A percentile compares a stretch with the other conserved stretches of the same genome.
phyloP scores from a whole-genome alignment of 176 grass and related monocot genomes.

The Juncus inflexus region DNA sequence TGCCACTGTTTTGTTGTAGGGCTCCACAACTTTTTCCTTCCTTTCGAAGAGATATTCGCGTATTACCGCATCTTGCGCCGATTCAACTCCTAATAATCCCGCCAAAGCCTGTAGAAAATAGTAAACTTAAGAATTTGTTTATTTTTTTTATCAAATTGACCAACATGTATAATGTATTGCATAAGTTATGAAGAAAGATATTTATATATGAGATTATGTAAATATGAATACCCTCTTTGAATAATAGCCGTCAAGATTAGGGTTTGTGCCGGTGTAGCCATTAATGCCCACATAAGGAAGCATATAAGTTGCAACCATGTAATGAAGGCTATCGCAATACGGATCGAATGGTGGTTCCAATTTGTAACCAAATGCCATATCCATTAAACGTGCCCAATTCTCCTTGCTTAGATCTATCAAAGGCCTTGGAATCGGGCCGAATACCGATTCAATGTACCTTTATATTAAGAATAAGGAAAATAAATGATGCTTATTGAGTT shows the following conservation, averaged over 20 bases:
- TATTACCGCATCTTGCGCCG: constrained; percentile 57
- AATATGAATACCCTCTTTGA: constrained; percentile 36
- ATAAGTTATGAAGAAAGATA: background rate
- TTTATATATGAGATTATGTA: background rate
- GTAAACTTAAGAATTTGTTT: background rate
- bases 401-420: constrained; percentile 47
- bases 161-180: background rate
- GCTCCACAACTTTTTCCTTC: constrained; percentile 26
- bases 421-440: constrained; percentile 55
- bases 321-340: constrained; percentile 49
- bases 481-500: no score
- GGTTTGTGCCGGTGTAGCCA: constrained; percentile 59
- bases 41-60: constrained; percentile 49
- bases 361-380: constrained; percentile 44
- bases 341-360: constrained; percentile 74
- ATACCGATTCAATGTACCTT: constrained; percentile 56
- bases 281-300: constrained; percentile 72
- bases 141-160: background rate
- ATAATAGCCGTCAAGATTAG: constrained; percentile 50
- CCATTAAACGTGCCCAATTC: constrained; percentile 59
- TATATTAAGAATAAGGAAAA: background rate
- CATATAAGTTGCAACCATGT: constrained; percentile 50
- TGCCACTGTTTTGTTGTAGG: constrained; percentile 56
- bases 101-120: constrained; percentile 37
- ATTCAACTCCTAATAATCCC: constrained; percentile 46